A percentile compares a stretch with the other conserved stretches of the same genome.
phyloP scores from a whole-genome alignment of 108 stramenopile species.

The Seminavis robusta region DNA sequence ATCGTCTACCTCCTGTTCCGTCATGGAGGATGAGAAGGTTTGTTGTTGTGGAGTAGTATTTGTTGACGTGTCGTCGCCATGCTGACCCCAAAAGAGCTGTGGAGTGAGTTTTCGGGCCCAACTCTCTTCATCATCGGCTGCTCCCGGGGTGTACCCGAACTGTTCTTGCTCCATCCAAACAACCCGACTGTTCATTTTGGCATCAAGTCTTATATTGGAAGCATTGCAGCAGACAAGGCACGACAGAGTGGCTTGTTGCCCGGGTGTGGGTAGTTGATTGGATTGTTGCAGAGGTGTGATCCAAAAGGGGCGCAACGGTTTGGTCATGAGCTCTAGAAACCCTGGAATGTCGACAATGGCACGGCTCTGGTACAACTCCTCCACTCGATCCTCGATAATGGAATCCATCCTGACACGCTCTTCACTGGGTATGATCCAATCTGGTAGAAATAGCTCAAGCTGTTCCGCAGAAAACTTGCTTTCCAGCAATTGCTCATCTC shows the following conservation, averaged over 20 bases:
- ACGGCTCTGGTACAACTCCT: conserved; percentile 44
- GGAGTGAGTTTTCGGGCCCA: conserved; percentile 62
- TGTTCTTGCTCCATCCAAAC: conserved; percentile 16
- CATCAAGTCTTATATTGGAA: conserved; percentile 17
- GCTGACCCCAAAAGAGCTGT: conserved; percentile 55
- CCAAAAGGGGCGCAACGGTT: conserved; percentile 39
- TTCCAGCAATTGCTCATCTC: conserved; percentile 8
- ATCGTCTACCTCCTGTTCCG: conserved; percentile 39
- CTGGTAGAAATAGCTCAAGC: conserved; percentile 46
- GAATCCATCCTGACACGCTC: conserved; percentile 39
- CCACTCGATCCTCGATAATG: conserved; percentile 48
- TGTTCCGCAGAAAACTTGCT: conserved; percentile 28
- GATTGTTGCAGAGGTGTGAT: conserved; percentile 5
- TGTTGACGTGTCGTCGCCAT: background rate
- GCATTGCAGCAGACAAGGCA: conserved; percentile 55
- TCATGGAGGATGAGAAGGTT: background rate
- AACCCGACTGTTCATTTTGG: conserved; percentile 16
- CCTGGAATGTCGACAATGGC: conserved; percentile 50
- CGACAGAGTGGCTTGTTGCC: background rate
- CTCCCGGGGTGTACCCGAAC: conserved; percentile 58
- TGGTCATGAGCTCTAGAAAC: conserved; percentile 5
- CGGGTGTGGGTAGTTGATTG: background rate
- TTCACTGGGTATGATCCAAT: conserved; percentile 35
- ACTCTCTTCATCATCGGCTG: conserved; percentile 75
- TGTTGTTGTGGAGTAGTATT: background rate